Conservation (phyloP, 2,329 filamentous ascomycete genomes). For the Fusarium anguioides region DNA sequence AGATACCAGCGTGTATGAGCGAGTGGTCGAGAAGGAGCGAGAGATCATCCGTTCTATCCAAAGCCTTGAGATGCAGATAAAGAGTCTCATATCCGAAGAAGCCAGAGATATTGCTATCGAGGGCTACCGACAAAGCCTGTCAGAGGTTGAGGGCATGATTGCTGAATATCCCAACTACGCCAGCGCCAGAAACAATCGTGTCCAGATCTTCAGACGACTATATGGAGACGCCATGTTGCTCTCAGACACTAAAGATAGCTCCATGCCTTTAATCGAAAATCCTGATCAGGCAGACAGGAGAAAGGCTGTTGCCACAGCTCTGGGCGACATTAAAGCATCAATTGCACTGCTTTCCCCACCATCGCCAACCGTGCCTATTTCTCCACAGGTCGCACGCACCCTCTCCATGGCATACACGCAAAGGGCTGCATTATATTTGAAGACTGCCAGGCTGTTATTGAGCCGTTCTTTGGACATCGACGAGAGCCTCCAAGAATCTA, state of each 20-base stretch:
- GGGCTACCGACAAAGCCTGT: constrained; percentile 61
- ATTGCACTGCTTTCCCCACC: constrained; percentile 69
- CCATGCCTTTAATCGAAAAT: constrained; percentile 56
- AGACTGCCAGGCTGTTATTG: constrained; percentile 63
- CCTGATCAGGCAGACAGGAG: constrained; percentile 53
- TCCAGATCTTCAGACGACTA: constrained; percentile 71
- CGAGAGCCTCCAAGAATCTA: constrained; percentile 55
- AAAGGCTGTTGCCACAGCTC: constrained; percentile 53
- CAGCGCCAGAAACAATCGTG: constrained; percentile 79
- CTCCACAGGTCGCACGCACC: constrained; percentile 72
- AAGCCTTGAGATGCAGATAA: constrained; percentile 64
- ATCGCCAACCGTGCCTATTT: constrained; percentile 64
- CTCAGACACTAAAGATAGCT: constrained; percentile 50
- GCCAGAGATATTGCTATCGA: constrained; percentile 52
- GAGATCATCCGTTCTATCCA: constrained; percentile 66
- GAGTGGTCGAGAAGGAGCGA: constrained; percentile 62
- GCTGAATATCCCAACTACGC: constrained; percentile 72
- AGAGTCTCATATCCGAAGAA: constrained; percentile 53
- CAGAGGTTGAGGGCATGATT: constrained; percentile 66
- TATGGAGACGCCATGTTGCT: constrained; percentile 71
- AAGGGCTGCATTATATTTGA: constrained; percentile 72
- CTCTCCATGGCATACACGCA: constrained; percentile 79
- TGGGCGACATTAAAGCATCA: constrained; percentile 67
- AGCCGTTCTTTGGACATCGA: constrained; percentile 54
- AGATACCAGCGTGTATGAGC: constrained; percentile 62